Base-by-base conservation (phyloP, 2,329 filamentous ascomycete species). In the Bipolaris sorokiniana region DNA sequence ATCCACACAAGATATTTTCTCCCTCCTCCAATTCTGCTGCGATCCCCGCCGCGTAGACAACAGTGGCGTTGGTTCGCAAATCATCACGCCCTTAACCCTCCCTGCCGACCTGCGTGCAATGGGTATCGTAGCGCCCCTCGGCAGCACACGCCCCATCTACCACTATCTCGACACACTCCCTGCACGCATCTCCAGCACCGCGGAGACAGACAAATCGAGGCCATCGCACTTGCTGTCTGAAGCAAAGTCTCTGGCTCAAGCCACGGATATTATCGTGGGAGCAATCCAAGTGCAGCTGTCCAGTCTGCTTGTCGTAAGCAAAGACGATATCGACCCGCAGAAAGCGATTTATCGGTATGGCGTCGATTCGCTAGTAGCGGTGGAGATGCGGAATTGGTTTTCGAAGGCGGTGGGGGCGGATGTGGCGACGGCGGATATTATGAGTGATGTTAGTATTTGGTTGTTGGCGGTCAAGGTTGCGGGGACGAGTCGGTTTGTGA, bases 361-460 rank as follows among this genome's bases (percentile, higher is more conserved):
- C 5, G 59, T 72, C 2, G 69, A 72, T 40, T 70, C 67, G 4
- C 52, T 71, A 5, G 61, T 69, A 6, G 66, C 68, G 11, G 59
- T 71, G 3, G 67, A 70, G 51, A 45, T 72, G 46, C 53, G 67
- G 1, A 69, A 66, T 36, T 67, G 65, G 64, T 57, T 68, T 40
- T 37, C 54, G 1, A 66, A 62, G 22, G 57, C 47, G 5, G 49
- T 65, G 2, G 58, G 49, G 3, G 58, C 56, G 11, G 53, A 65
- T 48, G 48, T 66, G n/a, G 28, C 46, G 0, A 58, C 57, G 11
- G 51, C 33, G 16, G 61, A 63, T 36, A 61, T 63, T 5, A 45
- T 63, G 45, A 58, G 54, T n/a, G 58, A 58, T 51, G 46, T 57
- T 4, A 54, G 54, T 15, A 63, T 63, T 22, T 46, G 36, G 41